Evolutionary conservation across 257 asterid genomes (phyloP), one percentile per base, ranked within the genome.

Genomic region (Solanum lycopersicoides): DNA sequence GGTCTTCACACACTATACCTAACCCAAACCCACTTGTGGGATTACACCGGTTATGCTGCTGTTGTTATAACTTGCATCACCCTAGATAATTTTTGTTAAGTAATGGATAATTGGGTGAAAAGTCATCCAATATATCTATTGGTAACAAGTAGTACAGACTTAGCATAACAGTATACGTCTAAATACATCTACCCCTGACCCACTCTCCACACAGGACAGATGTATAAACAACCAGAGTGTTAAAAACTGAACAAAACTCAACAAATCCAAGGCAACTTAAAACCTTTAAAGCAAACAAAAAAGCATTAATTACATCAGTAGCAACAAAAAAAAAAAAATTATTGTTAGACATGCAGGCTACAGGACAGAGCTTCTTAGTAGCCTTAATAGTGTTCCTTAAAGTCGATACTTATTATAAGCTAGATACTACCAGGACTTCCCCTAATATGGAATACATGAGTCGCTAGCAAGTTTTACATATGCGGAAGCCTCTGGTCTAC

Each of bases 361-460:
- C 98, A 34, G 93, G 97, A 89, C 99, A 96, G n/a, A 94, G 95
- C 86, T 94, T 96, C 85, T 89, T 93, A 6, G 98, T 90, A 5
- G 86, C 87, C 93, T 93, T 95, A 89, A 93, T 50, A 50, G 60
- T 50, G 9, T 5, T 50, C 60, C 60, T 50, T 15, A 50, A 15
- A 15, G 23, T 15, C 21, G 3, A 15, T 50, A 16, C 9, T 50
- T 50, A 50, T 50, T 50, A 50, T 50, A 50, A 50, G 15, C 21
- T 50, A 50, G 1, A 15, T 16, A 50, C 60, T 50, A 50, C 56
- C 21, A 15, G 3, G 60, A 1, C 60, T 50, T 50, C 9, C 59
- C 23, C 23, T 50, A 50, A 15, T 50, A 50, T 50, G 60, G 21
- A 15, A 50, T 50, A 50, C 60, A 14, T 50, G 60, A 50, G 60